Base-by-base conservation (phyloP, 768 basidiomycete species). In the Boletus rufocinnamomeus region DNA sequence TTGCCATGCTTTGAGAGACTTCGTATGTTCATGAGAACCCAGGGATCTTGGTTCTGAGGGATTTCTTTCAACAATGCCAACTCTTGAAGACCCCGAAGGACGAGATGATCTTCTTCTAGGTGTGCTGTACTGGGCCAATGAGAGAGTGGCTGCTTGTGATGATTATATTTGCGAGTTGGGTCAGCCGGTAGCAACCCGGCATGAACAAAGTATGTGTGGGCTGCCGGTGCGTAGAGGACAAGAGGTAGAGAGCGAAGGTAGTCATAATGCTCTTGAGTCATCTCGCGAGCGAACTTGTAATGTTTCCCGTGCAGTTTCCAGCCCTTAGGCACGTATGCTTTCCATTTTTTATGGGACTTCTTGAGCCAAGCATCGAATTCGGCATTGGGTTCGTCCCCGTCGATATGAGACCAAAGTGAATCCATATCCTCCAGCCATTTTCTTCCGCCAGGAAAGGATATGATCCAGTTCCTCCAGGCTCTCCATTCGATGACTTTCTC, bases 401-500 rank as follows among this genome's bases (percentile, higher is more conserved):
- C 66, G 44, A 69, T 67, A 7, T 72, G 50, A 19, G 63, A 37
- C 82, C 83, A 86, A 40, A 72, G 68, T 2, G 65, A 61, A 49
- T 83, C 80, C n/a, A 84, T 59, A 13, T 78, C 66, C 9, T 71
- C 60, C 7, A 94, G 78, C 86, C 91, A 94, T 27, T 76, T 67
- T 27, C 52, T 67, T 1, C 78, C 80, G 8, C 66, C 73, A 0
- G 77, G 73, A 27, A 80, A 69, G 9, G 72, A 60, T 16, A 72
- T 60, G 56, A 95, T 84, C 92, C 93, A 96, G 19, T 88, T 78
- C 51, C 91, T 81, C 93, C 93, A 98, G 2, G 80, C 76, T 27
- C 86, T 80, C 95, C 95, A 97, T 74, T 96, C 90, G 46, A 98
- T 81, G 45, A 95, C 84, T 61, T 82, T 82, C 73, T 98, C 93